A percentile compares a stretch with the other conserved stretches of the same genome.
Conservation (phyloP, 1,284 basidiomycete genomes). For the Termitomyces sp. region DNA sequence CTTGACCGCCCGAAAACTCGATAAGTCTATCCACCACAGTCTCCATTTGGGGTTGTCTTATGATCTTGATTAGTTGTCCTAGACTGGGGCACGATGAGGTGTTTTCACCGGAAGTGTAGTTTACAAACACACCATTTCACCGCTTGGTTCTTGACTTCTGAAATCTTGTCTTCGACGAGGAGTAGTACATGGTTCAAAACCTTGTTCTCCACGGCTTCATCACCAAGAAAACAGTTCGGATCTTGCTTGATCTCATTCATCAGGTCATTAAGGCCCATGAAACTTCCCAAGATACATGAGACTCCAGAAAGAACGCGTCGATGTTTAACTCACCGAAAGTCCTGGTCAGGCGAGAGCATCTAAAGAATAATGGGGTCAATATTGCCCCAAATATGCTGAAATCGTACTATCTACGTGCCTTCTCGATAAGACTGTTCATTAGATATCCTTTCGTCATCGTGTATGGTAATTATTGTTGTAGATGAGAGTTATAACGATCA, state of each 20-base stretch:
- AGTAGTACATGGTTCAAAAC: constrained; percentile 77
- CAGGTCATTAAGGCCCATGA: constrained; percentile 92
- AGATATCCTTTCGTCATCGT: constrained; percentile 76
- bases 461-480: background rate
- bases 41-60: constrained; percentile 80
- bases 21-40: constrained; percentile 84
- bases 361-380: constrained; percentile 24
- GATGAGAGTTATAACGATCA: background rate
- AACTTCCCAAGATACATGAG: constrained; percentile 42
- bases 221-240: constrained; percentile 65
- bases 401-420: constrained; percentile 36
- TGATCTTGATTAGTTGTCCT: constrained; percentile 82
- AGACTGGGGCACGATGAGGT: constrained; percentile 44
- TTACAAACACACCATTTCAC: constrained; percentile 74
- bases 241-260: constrained; percentile 81
- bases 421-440: constrained; percentile 77
- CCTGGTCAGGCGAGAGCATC: constrained; percentile 83
- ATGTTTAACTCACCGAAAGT: constrained; percentile 55
- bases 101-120: background rate
- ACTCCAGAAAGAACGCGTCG: constrained; percentile 22
- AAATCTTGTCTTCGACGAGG: constrained; percentile 89
- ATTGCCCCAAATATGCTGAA: background rate
- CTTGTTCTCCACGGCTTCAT: constrained; percentile 79
- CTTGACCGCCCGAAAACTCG: constrained; percentile 77
- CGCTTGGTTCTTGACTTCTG: constrained; percentile 97